Evolutionary conservation across 495 filamentous ascomycete species (phyloP).

Genomic region (Penicillium simplicissimum): DNA sequence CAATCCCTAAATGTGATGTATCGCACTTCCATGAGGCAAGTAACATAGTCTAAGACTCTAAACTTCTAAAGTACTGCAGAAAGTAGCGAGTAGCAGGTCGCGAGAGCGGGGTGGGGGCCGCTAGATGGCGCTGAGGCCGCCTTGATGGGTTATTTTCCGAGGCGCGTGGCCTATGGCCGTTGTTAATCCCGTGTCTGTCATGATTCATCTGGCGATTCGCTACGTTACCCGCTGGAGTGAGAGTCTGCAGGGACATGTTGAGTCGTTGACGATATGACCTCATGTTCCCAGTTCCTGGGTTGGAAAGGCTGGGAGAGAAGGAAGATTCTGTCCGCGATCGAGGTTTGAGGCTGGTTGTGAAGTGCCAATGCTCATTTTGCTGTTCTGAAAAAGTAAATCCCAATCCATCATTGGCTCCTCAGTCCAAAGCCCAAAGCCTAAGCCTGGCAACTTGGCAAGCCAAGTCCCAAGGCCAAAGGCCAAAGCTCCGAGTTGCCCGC

Average conservation of each 20-base stretch:
- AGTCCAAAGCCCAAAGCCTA: no score
- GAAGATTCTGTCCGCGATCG: no score
- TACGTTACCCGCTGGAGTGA: no score
- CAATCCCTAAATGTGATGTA: constrained; percentile 17
- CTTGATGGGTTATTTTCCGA: constrained; percentile 1
- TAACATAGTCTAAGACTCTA: not conserved
- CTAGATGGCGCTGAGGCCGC: not conserved
- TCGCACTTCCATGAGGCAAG: not conserved
- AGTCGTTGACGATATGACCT: no score
- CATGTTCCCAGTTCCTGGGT: no score
- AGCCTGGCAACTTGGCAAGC: no score
- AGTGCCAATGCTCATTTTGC: not conserved
- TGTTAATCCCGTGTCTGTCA: no score
- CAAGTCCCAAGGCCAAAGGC: not conserved
- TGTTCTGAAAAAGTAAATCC: not conserved
- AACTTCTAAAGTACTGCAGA: no score
- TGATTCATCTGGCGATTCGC: no score
- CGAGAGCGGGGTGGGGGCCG: constrained; percentile 5
- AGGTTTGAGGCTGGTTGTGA: no score
- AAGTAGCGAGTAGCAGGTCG: not conserved
- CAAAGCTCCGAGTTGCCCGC: not conserved
- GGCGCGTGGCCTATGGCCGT: not conserved
- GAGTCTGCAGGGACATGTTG: no score
- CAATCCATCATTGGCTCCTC: not conserved
- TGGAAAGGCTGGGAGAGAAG: no score